Evolutionary conservation across 1,284 basidiomycete species (phyloP).

Genomic region (Caloboletus firmus): DNA sequence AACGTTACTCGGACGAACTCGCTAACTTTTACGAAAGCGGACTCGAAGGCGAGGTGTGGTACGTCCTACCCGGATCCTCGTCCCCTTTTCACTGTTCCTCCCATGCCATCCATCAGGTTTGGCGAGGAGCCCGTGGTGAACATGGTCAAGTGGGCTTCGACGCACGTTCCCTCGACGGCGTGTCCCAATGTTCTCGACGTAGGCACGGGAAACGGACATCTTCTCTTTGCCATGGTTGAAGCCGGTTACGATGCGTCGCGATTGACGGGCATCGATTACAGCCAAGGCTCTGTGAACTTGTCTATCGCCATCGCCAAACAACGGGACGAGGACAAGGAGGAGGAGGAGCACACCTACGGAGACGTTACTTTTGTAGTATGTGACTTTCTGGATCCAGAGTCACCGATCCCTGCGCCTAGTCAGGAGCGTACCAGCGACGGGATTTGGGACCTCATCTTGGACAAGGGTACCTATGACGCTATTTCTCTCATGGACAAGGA

Average conservation of each 20-base stretch:
- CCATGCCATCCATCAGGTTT: conserved; percentile 58
- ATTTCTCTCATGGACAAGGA: conserved; percentile 76
- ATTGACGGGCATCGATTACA: conserved; percentile 83
- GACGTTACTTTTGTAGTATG: conserved; percentile 53
- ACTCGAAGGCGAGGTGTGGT: conserved; percentile 91
- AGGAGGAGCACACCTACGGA: conserved; percentile 21
- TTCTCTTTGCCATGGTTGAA: conserved; percentile 73
- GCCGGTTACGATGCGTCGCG: conserved; percentile 57
- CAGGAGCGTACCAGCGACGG: conserved; percentile 24
- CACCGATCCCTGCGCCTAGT: conserved; percentile 38
- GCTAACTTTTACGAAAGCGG: conserved; percentile 77
- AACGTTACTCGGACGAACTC: conserved; percentile 70
- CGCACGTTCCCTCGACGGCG: conserved; percentile 48
- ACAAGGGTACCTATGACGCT: conserved; percentile 87
- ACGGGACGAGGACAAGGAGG: conserved; percentile 33
- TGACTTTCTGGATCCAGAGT: conserved; percentile 59
- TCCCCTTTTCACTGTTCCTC: neutral
- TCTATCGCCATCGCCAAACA: conserved; percentile 50
- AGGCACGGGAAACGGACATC: conserved; percentile 83
- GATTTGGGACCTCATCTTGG: conserved; percentile 68
- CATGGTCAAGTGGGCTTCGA: conserved; percentile 71
- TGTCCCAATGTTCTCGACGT: conserved; percentile 65
- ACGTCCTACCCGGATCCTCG: conserved; percentile 10
- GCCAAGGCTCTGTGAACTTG: conserved; percentile 66
- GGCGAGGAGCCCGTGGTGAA: conserved; percentile 79